Conservation (phyloP, 139 green algal species). For the Chlorella sp. region DNA sequence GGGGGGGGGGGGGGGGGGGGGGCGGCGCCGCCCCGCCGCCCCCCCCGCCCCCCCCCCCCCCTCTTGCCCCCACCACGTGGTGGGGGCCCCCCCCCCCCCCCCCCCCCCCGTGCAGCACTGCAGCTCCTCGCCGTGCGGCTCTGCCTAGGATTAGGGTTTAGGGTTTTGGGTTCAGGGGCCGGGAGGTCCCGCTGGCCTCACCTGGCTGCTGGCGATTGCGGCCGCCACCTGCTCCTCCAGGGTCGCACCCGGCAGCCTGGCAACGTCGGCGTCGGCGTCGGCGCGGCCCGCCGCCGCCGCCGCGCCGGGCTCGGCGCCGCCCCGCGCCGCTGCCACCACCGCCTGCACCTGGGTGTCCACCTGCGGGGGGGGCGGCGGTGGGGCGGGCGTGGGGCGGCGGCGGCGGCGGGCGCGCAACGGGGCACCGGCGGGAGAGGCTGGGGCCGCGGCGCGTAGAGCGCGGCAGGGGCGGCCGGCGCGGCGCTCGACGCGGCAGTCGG, state of each 20-base stretch:
- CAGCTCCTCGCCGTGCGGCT: no score
- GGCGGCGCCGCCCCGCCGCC: no score
- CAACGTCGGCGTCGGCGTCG: not conserved
- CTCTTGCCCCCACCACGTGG: no score
- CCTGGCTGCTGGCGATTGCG: not conserved
- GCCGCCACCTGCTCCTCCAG: conserved; percentile 5
- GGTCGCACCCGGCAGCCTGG: not conserved
- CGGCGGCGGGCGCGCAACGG: not conserved
- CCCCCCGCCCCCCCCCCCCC: no score
- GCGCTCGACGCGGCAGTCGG: not conserved
- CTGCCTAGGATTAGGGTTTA: no score
- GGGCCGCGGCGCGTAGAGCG: not conserved
- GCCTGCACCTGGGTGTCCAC: not conserved
- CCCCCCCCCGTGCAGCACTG: no score
- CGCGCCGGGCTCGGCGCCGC: no score
- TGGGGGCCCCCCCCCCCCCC: no score
- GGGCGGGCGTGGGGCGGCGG: not conserved
- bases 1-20: no score
- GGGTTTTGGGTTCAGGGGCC: no score
- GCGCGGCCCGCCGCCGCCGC: not conserved
- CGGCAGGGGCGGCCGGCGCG: not conserved
- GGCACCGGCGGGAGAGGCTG: not conserved
- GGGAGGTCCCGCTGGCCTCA: no score
- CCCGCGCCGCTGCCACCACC: not conserved
- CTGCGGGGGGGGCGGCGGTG: not conserved